phyloP scores from a whole-genome alignment of 192 early-diverging fungal species.

The Lunasporangiospora selenospora region DNA sequence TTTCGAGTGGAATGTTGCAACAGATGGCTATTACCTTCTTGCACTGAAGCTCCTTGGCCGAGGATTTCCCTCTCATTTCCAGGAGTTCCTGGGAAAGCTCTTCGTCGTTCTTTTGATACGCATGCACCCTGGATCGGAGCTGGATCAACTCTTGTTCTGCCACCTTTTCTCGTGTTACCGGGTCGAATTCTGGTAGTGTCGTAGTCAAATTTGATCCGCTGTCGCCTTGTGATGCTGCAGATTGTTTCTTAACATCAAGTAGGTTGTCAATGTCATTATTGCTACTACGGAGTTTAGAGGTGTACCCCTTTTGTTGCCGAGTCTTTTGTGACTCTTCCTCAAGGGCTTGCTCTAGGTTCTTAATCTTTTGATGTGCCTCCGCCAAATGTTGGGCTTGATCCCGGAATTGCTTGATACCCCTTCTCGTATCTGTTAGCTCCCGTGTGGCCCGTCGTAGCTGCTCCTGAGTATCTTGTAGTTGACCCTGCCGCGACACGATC shows the following conservation, averaged over 20 bases:
- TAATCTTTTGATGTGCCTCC: constrained; percentile 67
- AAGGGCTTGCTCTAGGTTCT: constrained; percentile 64
- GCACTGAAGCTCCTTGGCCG: constrained; percentile 77
- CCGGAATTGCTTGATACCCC: constrained; percentile 57
- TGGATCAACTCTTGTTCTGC: constrained; percentile 41
- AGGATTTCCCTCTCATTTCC: constrained; percentile 56
- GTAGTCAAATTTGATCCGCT: constrained; percentile 1
- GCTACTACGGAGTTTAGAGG: constrained; percentile 8
- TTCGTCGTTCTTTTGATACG: constrained; percentile 48
- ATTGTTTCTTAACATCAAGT: constrained; percentile 14
- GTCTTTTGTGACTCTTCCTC: constrained; percentile 54
- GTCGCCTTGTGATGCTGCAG: not conserved
- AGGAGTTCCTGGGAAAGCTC: constrained; percentile 66
- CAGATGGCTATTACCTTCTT: constrained; percentile 86
- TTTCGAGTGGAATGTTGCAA: constrained; percentile 78
- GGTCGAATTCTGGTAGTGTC: not conserved
- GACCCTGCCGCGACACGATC: constrained; percentile 60
- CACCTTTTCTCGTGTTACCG: constrained; percentile 14
- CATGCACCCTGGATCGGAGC: constrained; percentile 44
- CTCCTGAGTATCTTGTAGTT: constrained; percentile 61
- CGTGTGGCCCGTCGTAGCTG: constrained; percentile 60
- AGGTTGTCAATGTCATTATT: constrained; percentile 27
- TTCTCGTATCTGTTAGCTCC: constrained; percentile 60
- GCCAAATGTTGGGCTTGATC: constrained; percentile 57
- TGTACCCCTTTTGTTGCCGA: constrained; percentile 41